A percentile compares a stretch with the other conserved stretches of the same genome.
These are phyloP conservation scores for Nakataea oryzae DNA, from an alignment of 2,329 filamentous ascomycete genomes.

Conservation along the genomic window DNA sequence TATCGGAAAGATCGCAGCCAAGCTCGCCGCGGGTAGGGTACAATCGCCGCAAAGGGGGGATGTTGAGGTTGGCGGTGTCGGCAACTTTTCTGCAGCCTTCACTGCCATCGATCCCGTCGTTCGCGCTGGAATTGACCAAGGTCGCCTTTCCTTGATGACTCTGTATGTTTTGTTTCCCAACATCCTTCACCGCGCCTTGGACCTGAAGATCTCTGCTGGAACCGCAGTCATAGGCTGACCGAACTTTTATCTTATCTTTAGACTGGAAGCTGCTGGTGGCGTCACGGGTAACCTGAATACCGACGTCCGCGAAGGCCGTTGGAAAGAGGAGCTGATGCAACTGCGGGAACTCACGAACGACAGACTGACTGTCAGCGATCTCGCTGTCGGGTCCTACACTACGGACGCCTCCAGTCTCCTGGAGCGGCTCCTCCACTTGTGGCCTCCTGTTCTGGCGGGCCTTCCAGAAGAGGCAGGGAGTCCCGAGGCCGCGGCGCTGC, in stretches of 20 bases:
- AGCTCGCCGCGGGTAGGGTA: constrained; percentile 1
- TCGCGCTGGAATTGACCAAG: neutral
- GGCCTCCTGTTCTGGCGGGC: neutral
- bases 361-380: neutral
- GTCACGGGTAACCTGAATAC: constrained; percentile 3
- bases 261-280: constrained; percentile 6
- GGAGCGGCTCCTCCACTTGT: constrained; percentile 6
- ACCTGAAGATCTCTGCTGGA: neutral
- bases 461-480: neutral
- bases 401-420: neutral
- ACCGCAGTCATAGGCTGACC: neutral
- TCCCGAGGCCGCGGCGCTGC: neutral
- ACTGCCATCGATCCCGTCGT: neutral
- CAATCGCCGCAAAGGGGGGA: neutral
- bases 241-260: neutral
- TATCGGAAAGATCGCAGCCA: neutral
- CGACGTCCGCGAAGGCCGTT: neutral
- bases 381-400: neutral
- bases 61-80: neutral
- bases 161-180: neutral
- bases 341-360: neutral
- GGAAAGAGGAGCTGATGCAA: neutral
- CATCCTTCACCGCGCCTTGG: neutral
- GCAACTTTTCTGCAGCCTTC: neutral
- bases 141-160: constrained; percentile 7